phyloP scores from a whole-genome alignment of 306 rosid species.

The Cucumis hystrix region DNA sequence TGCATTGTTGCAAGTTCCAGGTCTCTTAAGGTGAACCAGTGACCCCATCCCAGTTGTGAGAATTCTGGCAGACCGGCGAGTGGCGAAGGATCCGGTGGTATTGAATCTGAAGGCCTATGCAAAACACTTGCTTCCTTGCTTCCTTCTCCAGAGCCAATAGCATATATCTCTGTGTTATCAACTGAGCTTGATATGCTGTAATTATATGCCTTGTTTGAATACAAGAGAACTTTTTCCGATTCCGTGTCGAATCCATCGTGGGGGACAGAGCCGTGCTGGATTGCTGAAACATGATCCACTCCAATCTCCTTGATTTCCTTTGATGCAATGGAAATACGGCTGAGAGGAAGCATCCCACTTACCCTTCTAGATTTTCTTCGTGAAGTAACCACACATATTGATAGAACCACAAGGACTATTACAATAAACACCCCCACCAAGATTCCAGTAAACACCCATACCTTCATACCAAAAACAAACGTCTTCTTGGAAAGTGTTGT shows the following conservation, averaged over 20 bases:
- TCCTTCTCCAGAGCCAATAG: constrained; percentile 47
- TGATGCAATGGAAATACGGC: constrained; percentile 43
- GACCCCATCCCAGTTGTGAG: constrained; percentile 98
- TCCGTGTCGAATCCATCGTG: constrained; percentile 47
- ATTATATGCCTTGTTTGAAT: constrained; percentile 45
- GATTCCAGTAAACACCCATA: constrained; percentile 71
- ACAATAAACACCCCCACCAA: constrained; percentile 54
- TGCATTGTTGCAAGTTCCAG: constrained; percentile 74
- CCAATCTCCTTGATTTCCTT: constrained; percentile 81
- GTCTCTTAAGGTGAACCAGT: constrained; percentile 92
- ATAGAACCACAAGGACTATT: constrained; percentile 51
- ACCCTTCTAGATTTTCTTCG: constrained; percentile 67
- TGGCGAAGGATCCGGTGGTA: constrained; percentile 46
- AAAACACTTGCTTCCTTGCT: constrained; percentile 25
- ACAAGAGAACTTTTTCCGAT: constrained; percentile 51
- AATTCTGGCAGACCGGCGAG: constrained; percentile 78
- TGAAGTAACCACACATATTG: constrained; percentile 49
- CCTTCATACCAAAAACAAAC: constrained; percentile 56
- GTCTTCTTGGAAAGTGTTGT: constrained; percentile 56
- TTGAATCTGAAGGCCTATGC: constrained; percentile 35
- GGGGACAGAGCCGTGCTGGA: constrained; percentile 4
- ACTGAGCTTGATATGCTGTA: constrained; percentile 67
- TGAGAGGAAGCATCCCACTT: constrained; percentile 44
- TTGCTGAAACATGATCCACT: constrained; percentile 66
- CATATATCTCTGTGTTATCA: constrained; percentile 43